Base-by-base conservation (phyloP, 2,329 filamentous ascomycete genomes). In the Calonectria crousiana region DNA sequence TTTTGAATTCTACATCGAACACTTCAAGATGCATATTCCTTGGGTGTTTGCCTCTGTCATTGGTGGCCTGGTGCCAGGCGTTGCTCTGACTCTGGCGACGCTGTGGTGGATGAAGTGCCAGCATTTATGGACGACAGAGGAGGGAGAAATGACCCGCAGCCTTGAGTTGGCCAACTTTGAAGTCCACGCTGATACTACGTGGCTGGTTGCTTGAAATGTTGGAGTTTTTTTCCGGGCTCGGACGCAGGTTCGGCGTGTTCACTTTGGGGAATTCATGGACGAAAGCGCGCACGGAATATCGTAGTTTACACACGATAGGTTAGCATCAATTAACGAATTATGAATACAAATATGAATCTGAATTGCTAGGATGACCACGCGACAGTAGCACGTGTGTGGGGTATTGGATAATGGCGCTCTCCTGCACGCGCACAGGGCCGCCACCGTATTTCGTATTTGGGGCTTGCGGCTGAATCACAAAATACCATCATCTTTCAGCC, bases 101-200 rank as follows among this genome's bases (percentile, higher is more conserved):
- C 18, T 70, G 32, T 70, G 68, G 68, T 70, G 68, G 68, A 70
- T 70, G 68, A 70, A 70, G 32, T 70, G 68, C 58, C 68, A 70
- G 56, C 68, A 70, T 36, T 26, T 70, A n/a, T 70, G 68, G 68
- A 38, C 68, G 23, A 70, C 68, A 9, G 68, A 70, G 32, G 68
- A 70, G 47, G 56, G 56, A 41, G 56, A 62, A 18, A 62, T 62
- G 56, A 44, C n/a, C 4, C 56, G 47, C 9, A 65, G 53, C 6
- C 56, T 70, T 18, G 68, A 64, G n/a, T 28, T 70, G 56, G 56
- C 68, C 3, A 65, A 65, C 44, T 70, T 70, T 10, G 56, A 65
- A 14, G 56, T 70, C 9, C 68, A 70, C 26, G 41, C 68, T 4
- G 68, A 70, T 44, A 70, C 47, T 16, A 65, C 44, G 3, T 70